Base-by-base conservation (phyloP, 2,329 filamentous ascomycete species). In the Trichothecium roseum region DNA sequence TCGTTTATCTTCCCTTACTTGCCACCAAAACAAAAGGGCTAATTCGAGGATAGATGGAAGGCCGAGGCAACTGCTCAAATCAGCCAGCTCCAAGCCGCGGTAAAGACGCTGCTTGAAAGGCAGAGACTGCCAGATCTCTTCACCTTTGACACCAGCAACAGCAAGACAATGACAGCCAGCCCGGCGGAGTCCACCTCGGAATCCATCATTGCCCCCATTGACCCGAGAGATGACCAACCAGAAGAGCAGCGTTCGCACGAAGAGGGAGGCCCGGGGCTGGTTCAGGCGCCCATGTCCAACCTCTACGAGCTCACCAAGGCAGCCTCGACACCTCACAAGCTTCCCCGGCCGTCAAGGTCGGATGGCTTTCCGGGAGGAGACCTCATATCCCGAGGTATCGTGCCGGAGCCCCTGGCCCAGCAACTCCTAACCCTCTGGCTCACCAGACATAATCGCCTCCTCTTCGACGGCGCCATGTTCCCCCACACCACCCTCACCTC, bases 381-480 rank as follows among this genome's bases (percentile, higher is more conserved):
- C 40, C 68, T 72, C 32, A 68, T 72, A 18, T 63, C 65, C 0
- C 52, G 59, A n/a, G 67, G 66, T 1, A 42, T 63, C 14, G 57
- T 72, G 5, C 59, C 59, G 1, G 36, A 63, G n/a, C 46, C 52
- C 6, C 66, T 70, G 38, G 68, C 66, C 1, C 59, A 69, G 34
- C 60, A 68, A 37, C 53, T 72, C 5, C 70, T 70, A 43, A 52
- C 31, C 10, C 28, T 8, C 33, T 35, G 26, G 12, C 15, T 26
- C 10, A 27, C 26, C 16, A 43, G 62, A 36, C 64, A 60, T 37
- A 57, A 55, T 16, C 61, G 59, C 4, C 58, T 71, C 44, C 55
- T 71, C 8, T 72, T 66, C 64, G 66, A 64, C 35, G 66, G 66
- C 3, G 63, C 71, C 28, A 63, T 68, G 28, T 53, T 71, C 8